These are phyloP conservation scores for Scytalidium sp. DNA, from an alignment of 2,329 filamentous ascomycete species.

Conservation along the genomic window DNA sequence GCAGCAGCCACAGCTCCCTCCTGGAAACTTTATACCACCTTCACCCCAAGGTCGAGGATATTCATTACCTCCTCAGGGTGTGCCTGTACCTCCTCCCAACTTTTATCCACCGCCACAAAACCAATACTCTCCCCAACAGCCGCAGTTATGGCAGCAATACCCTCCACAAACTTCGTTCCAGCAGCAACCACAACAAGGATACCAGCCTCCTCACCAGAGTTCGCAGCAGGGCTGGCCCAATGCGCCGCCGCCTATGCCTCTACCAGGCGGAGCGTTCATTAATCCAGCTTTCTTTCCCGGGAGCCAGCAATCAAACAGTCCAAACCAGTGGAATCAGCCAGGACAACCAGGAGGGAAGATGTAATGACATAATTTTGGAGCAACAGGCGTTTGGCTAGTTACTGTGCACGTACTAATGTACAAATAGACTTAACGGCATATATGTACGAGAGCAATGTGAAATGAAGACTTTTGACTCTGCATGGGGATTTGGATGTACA, in stretches of 20 bases:
- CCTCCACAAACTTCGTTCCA: constrained; percentile 11
- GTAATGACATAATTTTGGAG: constrained; percentile 3
- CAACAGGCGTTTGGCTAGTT: neutral
- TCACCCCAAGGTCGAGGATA: constrained; percentile 8
- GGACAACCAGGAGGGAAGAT: constrained; percentile 12
- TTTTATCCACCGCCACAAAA: constrained; percentile 3
- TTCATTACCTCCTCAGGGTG: constrained; percentile 5
- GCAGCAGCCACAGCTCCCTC: constrained; percentile 14
- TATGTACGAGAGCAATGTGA: too few species aligned
- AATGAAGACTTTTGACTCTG: too few species aligned
- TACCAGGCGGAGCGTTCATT: constrained; percentile 22
- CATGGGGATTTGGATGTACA: too few species aligned
- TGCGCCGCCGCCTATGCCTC: constrained; percentile 10
- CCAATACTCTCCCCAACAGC: constrained; percentile 19
- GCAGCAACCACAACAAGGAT: constrained; percentile 12
- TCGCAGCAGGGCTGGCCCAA: constrained; percentile 12
- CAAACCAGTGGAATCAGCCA: constrained; percentile 18
- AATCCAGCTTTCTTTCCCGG: constrained; percentile 26
- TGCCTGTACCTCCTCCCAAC: constrained; percentile 7
- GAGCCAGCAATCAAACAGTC: constrained; percentile 8
- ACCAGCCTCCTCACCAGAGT: constrained; percentile 15
- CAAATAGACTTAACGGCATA: too few species aligned
- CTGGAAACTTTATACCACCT: neutral
- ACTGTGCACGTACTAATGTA: neutral
- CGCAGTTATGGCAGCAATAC: constrained; percentile 22